Evolutionary conservation across 1,139 yeast genomes (phyloP).

Genomic region (Sugiyamaella xylanicola): DNA sequence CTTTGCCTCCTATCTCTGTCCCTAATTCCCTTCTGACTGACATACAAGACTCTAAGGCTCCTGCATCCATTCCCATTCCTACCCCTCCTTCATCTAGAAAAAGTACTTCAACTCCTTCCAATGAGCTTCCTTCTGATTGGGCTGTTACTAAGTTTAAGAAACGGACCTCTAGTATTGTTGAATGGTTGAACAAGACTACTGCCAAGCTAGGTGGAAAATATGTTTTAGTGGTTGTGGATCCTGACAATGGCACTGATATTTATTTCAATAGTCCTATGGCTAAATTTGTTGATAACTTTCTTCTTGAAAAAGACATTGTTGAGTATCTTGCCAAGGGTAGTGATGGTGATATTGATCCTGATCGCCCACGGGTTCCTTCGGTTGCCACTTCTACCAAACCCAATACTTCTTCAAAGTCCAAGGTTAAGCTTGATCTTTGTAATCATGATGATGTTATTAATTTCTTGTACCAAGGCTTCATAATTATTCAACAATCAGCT

Average conservation of each 20-base stretch:
- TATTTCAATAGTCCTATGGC: constrained; percentile 23
- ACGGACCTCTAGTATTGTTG: constrained; percentile 16
- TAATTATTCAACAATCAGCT: constrained; percentile 53
- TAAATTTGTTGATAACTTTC: constrained; percentile 23
- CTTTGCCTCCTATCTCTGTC: background rate
- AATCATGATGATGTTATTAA: constrained; percentile 12
- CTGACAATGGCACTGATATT: constrained; percentile 23
- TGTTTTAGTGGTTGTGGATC: constrained; percentile 20
- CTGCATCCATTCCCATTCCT: background rate
- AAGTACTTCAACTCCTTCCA: constrained; percentile 5
- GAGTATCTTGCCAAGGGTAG: constrained; percentile 15
- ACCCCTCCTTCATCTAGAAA: constrained; percentile 13
- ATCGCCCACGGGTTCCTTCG: background rate
- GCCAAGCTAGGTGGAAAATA: constrained; percentile 18
- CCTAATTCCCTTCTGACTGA: background rate
- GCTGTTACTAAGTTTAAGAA: constrained; percentile 4
- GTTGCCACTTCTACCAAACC: background rate
- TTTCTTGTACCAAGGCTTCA: constrained; percentile 19
- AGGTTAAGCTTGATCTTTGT: constrained; percentile 9
- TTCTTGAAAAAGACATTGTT: constrained; percentile 19
- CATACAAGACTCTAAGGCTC: background rate
- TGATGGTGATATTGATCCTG: background rate
- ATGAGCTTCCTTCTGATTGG: background rate
- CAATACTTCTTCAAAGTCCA: constrained; percentile 1
- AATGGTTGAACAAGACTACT: constrained; percentile 22